phyloP scores from a whole-genome alignment of 305 asterid species.

The Ajuga reptans region DNA sequence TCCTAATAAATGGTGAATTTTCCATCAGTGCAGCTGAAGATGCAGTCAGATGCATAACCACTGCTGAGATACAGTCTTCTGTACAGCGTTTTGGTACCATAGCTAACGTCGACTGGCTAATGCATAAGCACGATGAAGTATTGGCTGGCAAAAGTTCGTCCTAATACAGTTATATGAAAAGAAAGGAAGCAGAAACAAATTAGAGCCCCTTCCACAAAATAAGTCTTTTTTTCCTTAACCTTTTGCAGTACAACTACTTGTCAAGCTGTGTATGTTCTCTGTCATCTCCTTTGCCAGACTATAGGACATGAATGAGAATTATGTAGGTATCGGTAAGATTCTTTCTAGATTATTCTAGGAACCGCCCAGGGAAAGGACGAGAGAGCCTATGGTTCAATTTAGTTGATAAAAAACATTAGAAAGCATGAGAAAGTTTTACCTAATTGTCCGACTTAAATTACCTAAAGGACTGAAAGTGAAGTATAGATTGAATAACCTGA shows the following conservation, averaged over 20 bases:
- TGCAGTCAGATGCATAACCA: neutral
- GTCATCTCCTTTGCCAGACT: neutral
- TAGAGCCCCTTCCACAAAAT: too few species aligned
- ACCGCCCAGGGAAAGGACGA: neutral
- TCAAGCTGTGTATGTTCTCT: neutral
- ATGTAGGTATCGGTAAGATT: neutral
- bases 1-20: neutral
- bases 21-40: neutral
- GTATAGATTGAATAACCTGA: neutral
- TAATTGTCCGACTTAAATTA: neutral
- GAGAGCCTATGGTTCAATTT: neutral
- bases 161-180: too few species aligned
- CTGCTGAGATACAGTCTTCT: neutral
- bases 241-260: neutral
- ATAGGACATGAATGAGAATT: neutral
- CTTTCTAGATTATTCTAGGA: neutral
- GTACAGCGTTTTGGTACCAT: too few species aligned
- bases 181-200: too few species aligned
- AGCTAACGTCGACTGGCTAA: too few species aligned
- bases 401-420: neutral
- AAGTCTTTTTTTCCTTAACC: too few species aligned
- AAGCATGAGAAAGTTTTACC: neutral
- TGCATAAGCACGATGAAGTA: too few species aligned
- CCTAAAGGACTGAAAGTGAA: conserved; percentile 2
- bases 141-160: too few species aligned